These are phyloP conservation scores for Cicer arietinum DNA, from an alignment of 306 rosid species.

Conservation along the genomic window DNA sequence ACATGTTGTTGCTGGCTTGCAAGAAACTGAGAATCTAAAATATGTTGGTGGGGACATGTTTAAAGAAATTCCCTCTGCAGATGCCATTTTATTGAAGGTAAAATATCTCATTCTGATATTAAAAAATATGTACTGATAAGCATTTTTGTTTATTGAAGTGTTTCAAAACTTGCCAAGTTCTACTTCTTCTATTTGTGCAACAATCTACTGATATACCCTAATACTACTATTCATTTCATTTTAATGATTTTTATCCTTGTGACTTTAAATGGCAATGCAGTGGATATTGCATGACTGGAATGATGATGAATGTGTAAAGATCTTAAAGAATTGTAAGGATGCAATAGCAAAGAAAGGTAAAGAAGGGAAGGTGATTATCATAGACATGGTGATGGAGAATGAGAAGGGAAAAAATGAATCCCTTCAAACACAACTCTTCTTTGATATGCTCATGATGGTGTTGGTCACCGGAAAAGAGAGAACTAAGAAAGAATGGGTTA, in stretches of 20 bases:
- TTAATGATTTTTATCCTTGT: background rate
- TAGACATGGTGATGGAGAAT: background rate
- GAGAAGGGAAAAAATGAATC: background rate
- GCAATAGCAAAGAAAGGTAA: background rate
- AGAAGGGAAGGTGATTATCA: background rate
- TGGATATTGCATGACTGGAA: background rate
- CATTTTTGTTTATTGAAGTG: too few species aligned
- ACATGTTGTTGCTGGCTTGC: slow-evolving; percentile 32
- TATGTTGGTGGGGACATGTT: slow-evolving; percentile 41
- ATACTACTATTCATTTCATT: background rate
- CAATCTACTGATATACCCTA: background rate
- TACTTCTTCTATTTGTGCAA: too few species aligned
- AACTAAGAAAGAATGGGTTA: slow-evolving; percentile 33
- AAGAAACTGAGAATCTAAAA: slow-evolving; percentile 16
- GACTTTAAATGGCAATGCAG: background rate
- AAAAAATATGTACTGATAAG: too few species aligned
- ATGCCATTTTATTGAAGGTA: slow-evolving; percentile 42
- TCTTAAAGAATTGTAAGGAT: background rate
- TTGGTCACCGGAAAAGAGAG: slow-evolving; percentile 19
- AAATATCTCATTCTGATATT: background rate
- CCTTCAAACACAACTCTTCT: slow-evolving; percentile 30
- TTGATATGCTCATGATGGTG: slow-evolving; percentile 45
- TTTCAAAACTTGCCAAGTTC: too few species aligned
- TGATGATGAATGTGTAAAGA: background rate
- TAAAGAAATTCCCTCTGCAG: background rate